Evolutionary conservation across 2,329 filamentous ascomycete species (phyloP).

Genomic region (Gaeumannomyces tritici): DNA sequence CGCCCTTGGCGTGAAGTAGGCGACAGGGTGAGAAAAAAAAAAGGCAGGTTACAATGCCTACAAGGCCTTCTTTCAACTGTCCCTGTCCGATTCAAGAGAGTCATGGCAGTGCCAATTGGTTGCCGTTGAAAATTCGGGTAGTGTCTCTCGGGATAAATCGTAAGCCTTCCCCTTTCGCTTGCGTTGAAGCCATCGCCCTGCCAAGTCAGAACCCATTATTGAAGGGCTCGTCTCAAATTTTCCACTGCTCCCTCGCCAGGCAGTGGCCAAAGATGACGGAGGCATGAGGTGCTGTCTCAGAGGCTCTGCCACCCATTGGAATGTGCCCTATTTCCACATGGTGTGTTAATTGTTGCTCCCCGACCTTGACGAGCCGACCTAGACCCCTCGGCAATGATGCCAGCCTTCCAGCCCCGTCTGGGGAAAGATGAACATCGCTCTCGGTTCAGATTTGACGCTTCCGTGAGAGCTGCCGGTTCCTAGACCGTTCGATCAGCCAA

Average conservation of each 20-base stretch:
- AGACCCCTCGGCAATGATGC: not conserved
- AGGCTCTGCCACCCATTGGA: not conserved
- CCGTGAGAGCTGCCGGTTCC: not conserved
- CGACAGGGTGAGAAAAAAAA: too few relatives aligned
- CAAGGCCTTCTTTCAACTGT: not conserved
- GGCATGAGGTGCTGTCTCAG: not conserved
- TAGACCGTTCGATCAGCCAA: not conserved
- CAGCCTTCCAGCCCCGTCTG: not conserved
- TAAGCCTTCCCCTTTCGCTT: not conserved
- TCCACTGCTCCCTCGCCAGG: not conserved
- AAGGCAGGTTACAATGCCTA: too few relatives aligned
- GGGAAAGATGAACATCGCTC: not conserved
- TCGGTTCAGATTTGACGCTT: not conserved
- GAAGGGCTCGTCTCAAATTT: not conserved
- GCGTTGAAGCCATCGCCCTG: not conserved
- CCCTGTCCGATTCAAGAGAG: not conserved
- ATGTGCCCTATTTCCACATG: not conserved
- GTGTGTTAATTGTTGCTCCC: not conserved
- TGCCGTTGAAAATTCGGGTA: not conserved
- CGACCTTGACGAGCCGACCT: not conserved
- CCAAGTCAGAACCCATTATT: not conserved
- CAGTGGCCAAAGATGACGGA: not conserved
- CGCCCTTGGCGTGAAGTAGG: not conserved
- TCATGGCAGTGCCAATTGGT: not conserved
- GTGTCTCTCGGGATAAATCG: not conserved